phyloP scores from a whole-genome alignment of 371 early-diverging fungal genomes.

The Mucor lusitanicus region DNA sequence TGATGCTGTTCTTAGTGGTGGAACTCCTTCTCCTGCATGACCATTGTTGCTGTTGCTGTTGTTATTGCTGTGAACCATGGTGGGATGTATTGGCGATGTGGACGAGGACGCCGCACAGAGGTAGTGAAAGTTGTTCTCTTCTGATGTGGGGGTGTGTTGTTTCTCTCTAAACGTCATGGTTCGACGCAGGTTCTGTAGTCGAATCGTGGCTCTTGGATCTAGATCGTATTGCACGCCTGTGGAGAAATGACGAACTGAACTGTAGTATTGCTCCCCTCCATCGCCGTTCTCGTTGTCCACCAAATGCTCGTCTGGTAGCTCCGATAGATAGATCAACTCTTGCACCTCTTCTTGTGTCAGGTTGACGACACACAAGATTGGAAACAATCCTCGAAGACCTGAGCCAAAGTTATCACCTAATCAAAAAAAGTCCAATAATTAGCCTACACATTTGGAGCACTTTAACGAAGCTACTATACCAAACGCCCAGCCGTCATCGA shows the following conservation, averaged over 20 bases:
- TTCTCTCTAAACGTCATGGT: slow-evolving; percentile 13
- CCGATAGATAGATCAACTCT: slow-evolving; percentile 15
- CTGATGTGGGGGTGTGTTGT: not conserved
- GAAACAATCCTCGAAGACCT: slow-evolving; percentile 29
- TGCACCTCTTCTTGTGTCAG: slow-evolving; percentile 22
- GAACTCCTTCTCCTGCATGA: slow-evolving; percentile 7
- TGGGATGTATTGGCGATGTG: not conserved
- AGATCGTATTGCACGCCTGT: slow-evolving; percentile 18
- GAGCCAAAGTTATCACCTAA: slow-evolving; percentile 31
- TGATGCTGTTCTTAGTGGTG: slow-evolving; percentile 22
- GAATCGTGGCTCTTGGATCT: slow-evolving; percentile 12
- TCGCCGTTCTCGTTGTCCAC: not conserved
- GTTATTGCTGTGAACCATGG: not conserved
- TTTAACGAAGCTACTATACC: slow-evolving; percentile 28
- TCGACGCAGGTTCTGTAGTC: slow-evolving; percentile 17
- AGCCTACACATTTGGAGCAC: not conserved
- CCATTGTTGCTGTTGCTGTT: not conserved
- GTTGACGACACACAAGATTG: slow-evolving; percentile 22
- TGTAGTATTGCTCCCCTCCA: slow-evolving; percentile 8
- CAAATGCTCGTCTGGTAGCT: slow-evolving; percentile 11
- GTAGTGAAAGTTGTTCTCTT: slow-evolving; percentile 21
- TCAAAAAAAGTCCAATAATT: not conserved
- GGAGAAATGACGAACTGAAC: slow-evolving; percentile 17
- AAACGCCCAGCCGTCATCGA: slow-evolving; percentile 73
- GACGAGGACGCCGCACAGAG: slow-evolving; percentile 9